Base-by-base conservation (phyloP, 805 yeast genomes). In the Candida dajiaensis region DNA sequence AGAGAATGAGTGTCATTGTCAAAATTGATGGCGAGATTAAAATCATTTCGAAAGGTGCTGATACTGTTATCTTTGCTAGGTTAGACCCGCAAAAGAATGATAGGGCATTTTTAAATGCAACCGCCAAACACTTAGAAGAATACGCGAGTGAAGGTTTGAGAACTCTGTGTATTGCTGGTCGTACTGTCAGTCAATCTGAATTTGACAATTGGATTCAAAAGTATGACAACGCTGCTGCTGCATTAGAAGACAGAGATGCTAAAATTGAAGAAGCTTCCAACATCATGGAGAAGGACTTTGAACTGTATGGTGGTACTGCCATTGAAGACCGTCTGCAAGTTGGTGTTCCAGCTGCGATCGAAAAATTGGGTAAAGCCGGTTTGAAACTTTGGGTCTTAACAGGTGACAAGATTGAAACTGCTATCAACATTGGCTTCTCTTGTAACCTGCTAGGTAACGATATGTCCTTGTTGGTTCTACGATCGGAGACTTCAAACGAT, bases 361-460 rank as follows among this genome's bases (percentile, higher is more conserved):
- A 81, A n/a, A 61, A 78, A 7, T 67, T 85, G 47, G 85, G 78
- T 9, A 71, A 78, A 51, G 92, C 94, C 7, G 94, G 95, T 59
- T 81, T 85, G 48, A 85, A 85, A 63, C 66, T 85, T 42, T 85
- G 95, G 95, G 94, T 85, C 37, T 68, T 85, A 43, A 85, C 92
- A 6, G 92, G 92, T 65, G 92, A 85, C 63, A 84, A 83, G 62
- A 85, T 85, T 15, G 92, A 85, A 65, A 85, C 92, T 23, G 92
- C 92, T n/a, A 84, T 85, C 54, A 85, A 85, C 56, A 84, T 85
- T 68, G 92, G 92, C 4, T 85, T 85, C 61, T 82, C 89, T 3
- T 85, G 92, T 73, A 85, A 85, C 54, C 67, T 85, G 48, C 67
- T 85, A 46, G 81, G 79, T 43, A 83, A 74, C 54, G 85, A 83